Percentiles rank a stretch among this genome's conserved stretches.
These are phyloP conservation scores for Jatropha curcas DNA, from an alignment of 345 rosid genomes.

Conservation along the genomic window DNA sequence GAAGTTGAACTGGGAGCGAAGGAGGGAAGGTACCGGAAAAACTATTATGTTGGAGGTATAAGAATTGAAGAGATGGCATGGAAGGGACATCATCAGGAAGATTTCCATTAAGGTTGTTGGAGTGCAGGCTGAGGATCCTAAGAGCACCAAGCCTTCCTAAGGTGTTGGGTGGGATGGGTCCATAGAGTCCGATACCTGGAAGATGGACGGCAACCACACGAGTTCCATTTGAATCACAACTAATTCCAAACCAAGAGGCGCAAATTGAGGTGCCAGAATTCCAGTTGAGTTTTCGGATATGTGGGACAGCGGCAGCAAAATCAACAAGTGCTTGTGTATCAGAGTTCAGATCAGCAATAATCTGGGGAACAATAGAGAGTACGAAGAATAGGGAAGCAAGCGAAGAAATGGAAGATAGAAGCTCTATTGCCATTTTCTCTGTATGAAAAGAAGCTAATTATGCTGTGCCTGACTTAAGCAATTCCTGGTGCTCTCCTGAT, in stretches of 20 bases:
- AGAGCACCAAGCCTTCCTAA: constrained; percentile 58
- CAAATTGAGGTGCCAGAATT: constrained; percentile 41
- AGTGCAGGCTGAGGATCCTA: constrained; percentile 63
- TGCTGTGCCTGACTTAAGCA: constrained; percentile 6
- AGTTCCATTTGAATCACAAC: constrained; percentile 41
- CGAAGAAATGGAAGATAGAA: constrained; percentile 20
- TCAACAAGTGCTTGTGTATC: constrained; percentile 58
- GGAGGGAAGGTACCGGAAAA: constrained; percentile 54
- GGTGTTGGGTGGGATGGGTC: constrained; percentile 53
- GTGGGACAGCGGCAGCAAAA: constrained; percentile 51
- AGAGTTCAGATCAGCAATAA: constrained; percentile 44
- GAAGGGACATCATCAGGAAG: constrained; percentile 66
- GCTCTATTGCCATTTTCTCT: constrained; percentile 28
- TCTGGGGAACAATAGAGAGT: constrained; percentile 10
- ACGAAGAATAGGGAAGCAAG: constrained; percentile 30
- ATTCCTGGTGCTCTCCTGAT: not conserved
- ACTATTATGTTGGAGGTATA: constrained; percentile 68
- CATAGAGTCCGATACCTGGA: constrained; percentile 71
- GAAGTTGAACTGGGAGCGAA: constrained; percentile 42
- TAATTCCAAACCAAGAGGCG: constrained; percentile 60
- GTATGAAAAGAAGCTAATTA: constrained; percentile 6
- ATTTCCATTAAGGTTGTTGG: constrained; percentile 60
- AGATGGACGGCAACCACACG: constrained; percentile 56
- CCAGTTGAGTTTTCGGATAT: constrained; percentile 57
- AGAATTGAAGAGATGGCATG: constrained; percentile 50